Evolutionary conservation across 2,329 filamentous ascomycete species (phyloP).

Genomic region (Trichoderma pleuroti): DNA sequence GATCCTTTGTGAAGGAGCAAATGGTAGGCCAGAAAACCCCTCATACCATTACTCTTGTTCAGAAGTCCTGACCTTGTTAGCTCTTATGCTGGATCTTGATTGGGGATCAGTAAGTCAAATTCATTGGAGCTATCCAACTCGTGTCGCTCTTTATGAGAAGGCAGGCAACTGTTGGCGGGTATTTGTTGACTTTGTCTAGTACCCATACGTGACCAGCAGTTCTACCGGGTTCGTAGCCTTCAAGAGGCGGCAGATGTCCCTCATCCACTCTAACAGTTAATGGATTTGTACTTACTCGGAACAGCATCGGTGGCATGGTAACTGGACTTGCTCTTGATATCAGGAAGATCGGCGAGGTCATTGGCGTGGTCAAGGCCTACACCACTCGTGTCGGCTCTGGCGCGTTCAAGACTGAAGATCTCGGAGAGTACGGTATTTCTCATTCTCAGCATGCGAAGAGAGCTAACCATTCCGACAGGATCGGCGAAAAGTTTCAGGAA

Average conservation of each 20-base stretch:
- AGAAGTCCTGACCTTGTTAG: slow-evolving; percentile 6
- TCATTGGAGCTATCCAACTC: background rate
- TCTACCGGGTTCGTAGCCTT: slow-evolving; percentile 23
- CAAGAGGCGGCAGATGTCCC: background rate
- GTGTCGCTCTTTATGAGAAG: background rate
- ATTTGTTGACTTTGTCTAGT: slow-evolving; percentile 26
- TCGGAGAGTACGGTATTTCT: slow-evolving; percentile 33
- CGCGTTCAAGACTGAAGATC: slow-evolving; percentile 64
- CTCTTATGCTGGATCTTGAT: slow-evolving; percentile 18
- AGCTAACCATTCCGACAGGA: slow-evolving; percentile 22
- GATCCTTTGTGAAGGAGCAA: slow-evolving; percentile 66
- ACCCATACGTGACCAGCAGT: slow-evolving; percentile 30
- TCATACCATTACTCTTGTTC: background rate
- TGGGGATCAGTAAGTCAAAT: slow-evolving; percentile 13
- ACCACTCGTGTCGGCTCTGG: slow-evolving; percentile 61
- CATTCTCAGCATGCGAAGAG: background rate
- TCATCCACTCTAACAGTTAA: background rate
- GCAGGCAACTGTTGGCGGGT: background rate
- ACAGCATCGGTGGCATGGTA: slow-evolving; percentile 48
- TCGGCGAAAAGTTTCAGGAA: slow-evolving; percentile 46
- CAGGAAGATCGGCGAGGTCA: slow-evolving; percentile 54
- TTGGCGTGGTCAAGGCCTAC: slow-evolving; percentile 68
- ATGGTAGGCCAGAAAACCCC: slow-evolving; percentile 20
- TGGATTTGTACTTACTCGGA: background rate
- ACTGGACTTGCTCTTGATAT: slow-evolving; percentile 61